These are phyloP conservation scores for Citrus sp. DNA, from an alignment of 345 rosid species.

Conservation along the genomic window DNA sequence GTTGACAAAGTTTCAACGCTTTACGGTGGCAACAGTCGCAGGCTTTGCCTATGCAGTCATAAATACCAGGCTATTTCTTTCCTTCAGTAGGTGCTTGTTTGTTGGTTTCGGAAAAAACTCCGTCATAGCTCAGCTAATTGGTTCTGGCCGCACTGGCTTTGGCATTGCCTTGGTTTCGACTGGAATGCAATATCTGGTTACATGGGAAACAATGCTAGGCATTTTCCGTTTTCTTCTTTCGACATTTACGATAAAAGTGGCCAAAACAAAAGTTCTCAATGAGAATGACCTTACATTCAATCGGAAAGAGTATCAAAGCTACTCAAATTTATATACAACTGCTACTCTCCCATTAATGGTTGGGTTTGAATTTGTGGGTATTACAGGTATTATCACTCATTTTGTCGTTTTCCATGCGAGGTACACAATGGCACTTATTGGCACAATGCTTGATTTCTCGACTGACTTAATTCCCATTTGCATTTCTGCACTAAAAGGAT, in stretches of 20 bases:
- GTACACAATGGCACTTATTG: neutral
- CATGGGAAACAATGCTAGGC: conserved; percentile 4
- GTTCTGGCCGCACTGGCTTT: neutral
- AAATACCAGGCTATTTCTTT: conserved; percentile 23
- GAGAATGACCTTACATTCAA: neutral
- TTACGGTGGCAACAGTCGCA: neutral
- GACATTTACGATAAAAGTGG: conserved; percentile 16
- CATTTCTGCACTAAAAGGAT: neutral
- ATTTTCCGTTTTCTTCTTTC: conserved; percentile 18
- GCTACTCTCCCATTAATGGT: conserved; percentile 1
- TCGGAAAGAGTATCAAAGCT: conserved; percentile 4
- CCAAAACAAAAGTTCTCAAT: neutral
- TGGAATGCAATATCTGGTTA: neutral
- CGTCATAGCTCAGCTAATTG: neutral
- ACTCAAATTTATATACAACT: conserved; percentile 24
- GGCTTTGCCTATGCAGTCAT: conserved; percentile 25
- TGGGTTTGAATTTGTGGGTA: conserved; percentile 25
- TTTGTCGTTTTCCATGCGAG: conserved; percentile 23
- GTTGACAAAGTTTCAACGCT: neutral
- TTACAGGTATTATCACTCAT: conserved; percentile 21
- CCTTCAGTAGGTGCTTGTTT: conserved; percentile 11
- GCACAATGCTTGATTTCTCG: conserved; percentile 2
- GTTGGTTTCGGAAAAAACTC: conserved; percentile 9
- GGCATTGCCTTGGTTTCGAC: conserved; percentile 7
- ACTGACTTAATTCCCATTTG: neutral